Evolutionary conservation across 2,329 filamentous ascomycete species (phyloP), one percentile per base, ranked within the genome.

Genomic region (Setomelanomma holmii): DNA sequence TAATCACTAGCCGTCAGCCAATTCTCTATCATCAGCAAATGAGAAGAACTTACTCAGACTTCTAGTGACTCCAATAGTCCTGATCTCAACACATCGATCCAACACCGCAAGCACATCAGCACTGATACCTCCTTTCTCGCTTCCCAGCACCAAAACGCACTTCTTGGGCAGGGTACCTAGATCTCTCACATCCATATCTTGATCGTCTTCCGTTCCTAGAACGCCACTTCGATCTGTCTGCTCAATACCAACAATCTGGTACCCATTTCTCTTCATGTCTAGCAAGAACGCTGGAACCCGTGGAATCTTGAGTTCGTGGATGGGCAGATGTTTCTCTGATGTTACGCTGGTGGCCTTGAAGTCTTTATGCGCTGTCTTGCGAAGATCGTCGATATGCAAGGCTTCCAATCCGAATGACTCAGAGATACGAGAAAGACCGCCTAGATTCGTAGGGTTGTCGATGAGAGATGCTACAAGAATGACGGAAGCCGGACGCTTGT

Each of bases 31-130:
- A 34, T 16, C 21, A 2, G n/a, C 5, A 17, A 40, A n/a, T 11
- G 3, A 40, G 22, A 17, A 24, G 10, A 17, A 56, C 56, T 57
- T 53, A 59, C 56, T 84, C 69, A 84, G 68, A 63, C 80, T 82
- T 59, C 81, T 74, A 24, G 81, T 83, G 5, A 82, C 74, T 0
- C 81, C 81, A 42, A 75, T 72, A 55, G 83, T 82, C 43, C 73
- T 72, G 41, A 84, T 81, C 66, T 84, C 81, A 4, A 84, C 79
- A 53, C 82, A 78, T 21, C 79, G 56, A 72, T 82, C 80, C 44
- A 81, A 74, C 51, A 81, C 79, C 0, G 72, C 72, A 42, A 84
- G 56, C 20, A 84, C 74, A 38, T 77, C 67, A 0, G 75, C 77
- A 5, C 78, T 77, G 19, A 83, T 80, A 0, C 81, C 81, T 49